These are phyloP conservation scores for Halocafeteria seosinensis DNA, from an alignment of 108 stramenopile species.

Conservation along the genomic window DNA sequence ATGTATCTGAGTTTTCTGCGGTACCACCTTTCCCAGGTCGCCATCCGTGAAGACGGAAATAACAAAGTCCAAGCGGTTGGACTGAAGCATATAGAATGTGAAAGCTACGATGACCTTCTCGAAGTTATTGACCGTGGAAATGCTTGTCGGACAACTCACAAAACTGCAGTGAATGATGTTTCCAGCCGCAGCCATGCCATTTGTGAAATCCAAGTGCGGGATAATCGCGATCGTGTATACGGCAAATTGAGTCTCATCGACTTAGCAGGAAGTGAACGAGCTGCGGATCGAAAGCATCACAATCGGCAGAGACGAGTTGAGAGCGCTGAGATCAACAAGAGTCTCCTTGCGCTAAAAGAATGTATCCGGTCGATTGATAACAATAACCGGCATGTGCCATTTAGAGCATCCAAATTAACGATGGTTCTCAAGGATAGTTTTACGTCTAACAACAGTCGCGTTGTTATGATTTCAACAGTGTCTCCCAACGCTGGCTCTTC, in stretches of 20 bases:
- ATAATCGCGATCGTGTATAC: slow-evolving; percentile 24
- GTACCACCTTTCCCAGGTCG: slow-evolving; percentile 56
- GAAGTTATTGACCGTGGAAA: slow-evolving; percentile 62
- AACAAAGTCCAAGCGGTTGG: slow-evolving; percentile 79
- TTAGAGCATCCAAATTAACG: slow-evolving; percentile 89
- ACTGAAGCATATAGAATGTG: slow-evolving; percentile 45
- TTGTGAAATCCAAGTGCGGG: slow-evolving; percentile 73
- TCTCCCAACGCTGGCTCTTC: slow-evolving; percentile 69
- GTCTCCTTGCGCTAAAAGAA: slow-evolving; percentile 80
- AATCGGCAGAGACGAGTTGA: slow-evolving; percentile 75
- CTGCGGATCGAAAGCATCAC: slow-evolving; percentile 81
- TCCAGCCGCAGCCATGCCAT: slow-evolving; percentile 86
- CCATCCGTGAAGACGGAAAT: slow-evolving; percentile 76
- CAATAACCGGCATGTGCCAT: slow-evolving; percentile 55
- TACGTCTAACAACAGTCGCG: slow-evolving; percentile 61
- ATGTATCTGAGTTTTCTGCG: too few species aligned
- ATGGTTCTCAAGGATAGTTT: slow-evolving; percentile 91
- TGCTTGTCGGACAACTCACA: slow-evolving; percentile 73
- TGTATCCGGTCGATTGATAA: slow-evolving; percentile 51
- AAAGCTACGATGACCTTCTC: slow-evolving; percentile 54
- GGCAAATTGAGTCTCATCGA: slow-evolving; percentile 85
- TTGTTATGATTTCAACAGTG: slow-evolving; percentile 93
- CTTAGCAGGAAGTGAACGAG: slow-evolving; percentile 85
- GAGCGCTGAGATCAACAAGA: slow-evolving; percentile 90
- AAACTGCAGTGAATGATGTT: slow-evolving; percentile 72